Base-by-base conservation (phyloP, 768 basidiomycete genomes). In the Suillus alpinus region DNA sequence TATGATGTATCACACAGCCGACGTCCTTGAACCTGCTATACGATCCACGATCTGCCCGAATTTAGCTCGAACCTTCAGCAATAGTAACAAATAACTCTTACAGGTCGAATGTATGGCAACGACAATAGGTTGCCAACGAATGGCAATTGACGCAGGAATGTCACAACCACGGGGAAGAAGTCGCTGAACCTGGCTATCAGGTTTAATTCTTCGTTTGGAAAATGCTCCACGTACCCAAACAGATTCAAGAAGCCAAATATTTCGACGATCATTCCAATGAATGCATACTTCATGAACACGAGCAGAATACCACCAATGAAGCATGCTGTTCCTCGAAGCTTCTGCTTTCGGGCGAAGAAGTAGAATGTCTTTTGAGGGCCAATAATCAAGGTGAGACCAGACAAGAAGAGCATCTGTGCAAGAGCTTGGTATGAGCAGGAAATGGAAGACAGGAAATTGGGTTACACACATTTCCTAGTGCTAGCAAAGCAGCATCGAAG, bases 141-240 rank as follows among this genome's bases (percentile, higher is more conserved):
- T 5, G 97, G 96, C 50, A 98, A 73, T 77, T 98, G 96, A 59
- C 95, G 84, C 64, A 98, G 77, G 81, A 98, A 98, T n/a, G 94
- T 95, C 55, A 99, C 80, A 59, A 99, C 89, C 62, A 98, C 97
- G 6, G 97, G 97, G 85, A 98, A 98, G 81, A 99, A 99, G 77
- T 98, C 96, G 49, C 96, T 98, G 77, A 50, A 63, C 36, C 47
- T 32, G 43, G 34, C 13, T 3, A 47, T 58, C n/a, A 63, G 34
- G 2, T 31, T 37, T 12, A 4, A 26, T 57, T 3, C n/a, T 34
- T 51, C 63, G 34, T 67, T 60, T 9, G 43, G 32, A 55, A 18
- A 52, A 12, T 57, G 23, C 26, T 32, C 47, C 46, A 56, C 62
- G 55, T 71, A 98, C 96, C 96, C 96, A 70, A 99, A 99, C 46